Conservation (phyloP, 345 rosid species). For the Syzygium oleosum region DNA sequence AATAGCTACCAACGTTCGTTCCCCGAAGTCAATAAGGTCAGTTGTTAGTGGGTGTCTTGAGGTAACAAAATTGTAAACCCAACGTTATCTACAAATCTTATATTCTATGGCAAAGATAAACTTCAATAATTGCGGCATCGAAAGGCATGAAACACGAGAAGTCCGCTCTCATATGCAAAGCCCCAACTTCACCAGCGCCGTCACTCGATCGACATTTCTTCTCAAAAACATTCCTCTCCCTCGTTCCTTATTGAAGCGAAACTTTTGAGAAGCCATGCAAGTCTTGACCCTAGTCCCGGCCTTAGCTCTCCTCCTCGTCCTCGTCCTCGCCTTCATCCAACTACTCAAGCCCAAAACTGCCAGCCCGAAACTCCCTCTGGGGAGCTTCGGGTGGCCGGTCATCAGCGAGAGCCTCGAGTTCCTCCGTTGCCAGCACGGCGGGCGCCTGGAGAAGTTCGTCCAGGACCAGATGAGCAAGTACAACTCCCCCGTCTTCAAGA, state of each 20-base stretch:
- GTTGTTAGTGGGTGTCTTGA: no score
- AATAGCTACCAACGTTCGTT: no score
- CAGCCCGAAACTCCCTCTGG: not conserved
- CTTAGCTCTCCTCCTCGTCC: not conserved
- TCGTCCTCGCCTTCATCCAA: not conserved
- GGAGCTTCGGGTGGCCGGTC: conserved; percentile 1
- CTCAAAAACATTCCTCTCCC: not conserved
- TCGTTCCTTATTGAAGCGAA: not conserved
- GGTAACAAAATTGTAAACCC: no score
- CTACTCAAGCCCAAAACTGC: not conserved
- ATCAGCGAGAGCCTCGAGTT: not conserved
- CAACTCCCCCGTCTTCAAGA: not conserved
- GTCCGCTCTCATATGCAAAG: not conserved
- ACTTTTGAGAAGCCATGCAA: not conserved
- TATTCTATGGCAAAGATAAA: no score
- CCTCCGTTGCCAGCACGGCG: not conserved
- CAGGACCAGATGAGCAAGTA: not conserved
- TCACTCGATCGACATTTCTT: not conserved
- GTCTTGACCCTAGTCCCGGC: not conserved
- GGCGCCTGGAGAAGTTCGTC: not conserved
- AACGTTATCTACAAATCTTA: no score
- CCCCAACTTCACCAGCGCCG: not conserved
- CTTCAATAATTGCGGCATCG: not conserved
- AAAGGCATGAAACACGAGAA: not conserved
- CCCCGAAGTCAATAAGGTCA: no score